Evolutionary conservation across 2,329 filamentous ascomycete genomes (phyloP), one percentile per base, ranked within the genome.

Genomic region (Cercospora sojina): DNA sequence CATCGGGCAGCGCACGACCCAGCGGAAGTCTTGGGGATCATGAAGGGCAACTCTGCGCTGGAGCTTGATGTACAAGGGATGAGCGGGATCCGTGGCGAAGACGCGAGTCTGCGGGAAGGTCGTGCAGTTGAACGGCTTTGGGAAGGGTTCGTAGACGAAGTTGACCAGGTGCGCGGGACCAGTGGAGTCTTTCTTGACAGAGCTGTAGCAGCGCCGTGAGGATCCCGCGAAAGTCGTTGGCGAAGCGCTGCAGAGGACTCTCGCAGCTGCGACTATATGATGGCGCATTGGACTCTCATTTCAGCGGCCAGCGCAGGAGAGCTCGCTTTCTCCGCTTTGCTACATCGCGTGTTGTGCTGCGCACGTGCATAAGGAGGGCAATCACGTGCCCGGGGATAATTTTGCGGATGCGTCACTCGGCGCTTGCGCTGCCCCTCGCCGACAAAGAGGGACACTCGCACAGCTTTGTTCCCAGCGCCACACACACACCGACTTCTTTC

Each of bases 1-100:
- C 61, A 76, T 68, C 64, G 75, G 69, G n/a, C 70, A 60, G 64
- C 79, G 71, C 5, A 83, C 79, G 16, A 76, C 74, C 81, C 82
- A 85, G 80, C 84, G 84, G 18, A 87, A 72, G 32, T 77, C 35
- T 76, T 77, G 71, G 80, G 76, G 70, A 62, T 77, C 69, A 65
- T 76, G 75, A 13, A 64, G 57, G 3, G 62, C 64, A 9, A 74
- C 49, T 1, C 69, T 64, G 6, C 73, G 69, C 13, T 58, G 53
- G 2, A 71, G 76, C 47, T 80, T 76, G 51, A 81, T 79, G 64
- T 76, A 65, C 20, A 73, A 67, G 4, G 77, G 76, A 58, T 78
- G 75, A 16, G 57, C 67, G 3, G 59, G 59, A 43, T 78, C 75
- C 10, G 58, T 18, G 12, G 67, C 64, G 55, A 73, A 69, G 31